These are phyloP conservation scores for Cochliopodium minus DNA, from an alignment of 208 protist genomes.

Conservation along the genomic window DNA sequence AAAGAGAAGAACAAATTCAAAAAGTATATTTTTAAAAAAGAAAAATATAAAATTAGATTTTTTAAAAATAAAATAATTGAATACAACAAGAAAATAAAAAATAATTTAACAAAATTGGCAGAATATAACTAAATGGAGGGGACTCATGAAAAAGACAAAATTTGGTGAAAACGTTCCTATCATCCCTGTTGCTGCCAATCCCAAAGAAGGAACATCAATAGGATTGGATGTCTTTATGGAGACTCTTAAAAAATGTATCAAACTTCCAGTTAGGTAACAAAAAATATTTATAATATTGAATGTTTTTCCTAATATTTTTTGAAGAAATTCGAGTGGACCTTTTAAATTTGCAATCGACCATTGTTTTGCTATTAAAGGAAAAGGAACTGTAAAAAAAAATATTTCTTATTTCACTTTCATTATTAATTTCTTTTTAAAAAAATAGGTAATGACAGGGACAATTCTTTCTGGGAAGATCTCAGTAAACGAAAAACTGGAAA, in stretches of 20 bases:
- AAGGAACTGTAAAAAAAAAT: constrained; percentile 79
- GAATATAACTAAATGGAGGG: constrained; percentile 19
- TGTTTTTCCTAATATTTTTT: too few species aligned
- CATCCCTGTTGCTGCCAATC: constrained; percentile 16
- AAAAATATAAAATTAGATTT: not conserved
- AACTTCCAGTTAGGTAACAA: not conserved
- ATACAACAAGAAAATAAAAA: constrained; percentile 8
- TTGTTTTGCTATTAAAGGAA: constrained; percentile 85
- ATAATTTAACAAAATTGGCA: constrained; percentile 18
- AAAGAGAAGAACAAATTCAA: constrained; percentile 22
- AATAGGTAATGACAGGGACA: constrained; percentile 84
- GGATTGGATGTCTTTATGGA: not conserved
- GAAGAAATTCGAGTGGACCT: not conserved
- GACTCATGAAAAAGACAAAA: not conserved
- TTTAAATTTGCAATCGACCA: constrained; percentile 89
- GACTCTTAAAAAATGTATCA: not conserved
- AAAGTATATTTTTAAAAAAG: constrained; percentile 13
- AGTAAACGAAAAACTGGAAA: constrained; percentile 56
- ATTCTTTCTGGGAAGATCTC: constrained; percentile 52
- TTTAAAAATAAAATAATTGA: not conserved
- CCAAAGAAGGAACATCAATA: not conserved
- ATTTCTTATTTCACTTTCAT: too few species aligned
- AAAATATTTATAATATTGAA: not conserved
- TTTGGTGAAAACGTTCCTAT: constrained; percentile 21
- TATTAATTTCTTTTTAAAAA: constrained; percentile 20